Percentiles rank a stretch among this genome's conserved stretches.
These are phyloP conservation scores for Zizania palustris DNA, from an alignment of 202 grass and related monocot genomes.

Conservation along the genomic window DNA sequence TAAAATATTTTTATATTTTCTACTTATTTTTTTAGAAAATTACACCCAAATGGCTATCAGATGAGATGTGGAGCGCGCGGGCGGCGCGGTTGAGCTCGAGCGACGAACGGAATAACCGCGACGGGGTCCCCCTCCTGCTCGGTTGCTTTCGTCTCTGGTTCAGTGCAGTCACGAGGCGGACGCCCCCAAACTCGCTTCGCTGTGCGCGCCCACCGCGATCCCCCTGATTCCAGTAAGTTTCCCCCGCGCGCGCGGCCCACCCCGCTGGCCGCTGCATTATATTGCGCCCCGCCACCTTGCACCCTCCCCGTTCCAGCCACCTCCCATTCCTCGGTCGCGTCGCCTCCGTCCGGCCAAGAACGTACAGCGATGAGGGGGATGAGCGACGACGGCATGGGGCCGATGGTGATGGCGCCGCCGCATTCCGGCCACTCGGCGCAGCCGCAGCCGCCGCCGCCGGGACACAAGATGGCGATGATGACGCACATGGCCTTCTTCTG, in stretches of 20 bases:
- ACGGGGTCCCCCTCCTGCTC: not conserved
- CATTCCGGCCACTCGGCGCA: constrained; percentile 14
- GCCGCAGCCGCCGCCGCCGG: not conserved
- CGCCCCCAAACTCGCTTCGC: not conserved
- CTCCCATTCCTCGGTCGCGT: not conserved
- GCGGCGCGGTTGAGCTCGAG: not conserved
- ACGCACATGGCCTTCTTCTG: constrained; percentile 90
- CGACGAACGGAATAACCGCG: not conserved
- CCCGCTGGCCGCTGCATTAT: not conserved
- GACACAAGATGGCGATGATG: constrained; percentile 30
- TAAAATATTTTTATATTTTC: too few species aligned
- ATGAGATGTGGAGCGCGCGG: too few species aligned
- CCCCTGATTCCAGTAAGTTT: constrained; percentile 32
- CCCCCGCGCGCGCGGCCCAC: not conserved
- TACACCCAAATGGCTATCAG: too few species aligned
- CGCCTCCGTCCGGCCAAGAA: not conserved
- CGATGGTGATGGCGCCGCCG: constrained; percentile 47
- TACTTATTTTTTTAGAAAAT: too few species aligned
- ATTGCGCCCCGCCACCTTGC: not conserved
- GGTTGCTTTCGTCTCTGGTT: constrained; percentile 12
- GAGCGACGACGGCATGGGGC: constrained; percentile 42
- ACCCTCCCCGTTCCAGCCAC: not conserved
- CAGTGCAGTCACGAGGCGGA: constrained; percentile 44
- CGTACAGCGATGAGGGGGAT: constrained; percentile 25
- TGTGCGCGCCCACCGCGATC: constrained; percentile 29